These are phyloP conservation scores for Dovyalis caffra DNA, from an alignment of 345 rosid species.

Conservation along the genomic window DNA sequence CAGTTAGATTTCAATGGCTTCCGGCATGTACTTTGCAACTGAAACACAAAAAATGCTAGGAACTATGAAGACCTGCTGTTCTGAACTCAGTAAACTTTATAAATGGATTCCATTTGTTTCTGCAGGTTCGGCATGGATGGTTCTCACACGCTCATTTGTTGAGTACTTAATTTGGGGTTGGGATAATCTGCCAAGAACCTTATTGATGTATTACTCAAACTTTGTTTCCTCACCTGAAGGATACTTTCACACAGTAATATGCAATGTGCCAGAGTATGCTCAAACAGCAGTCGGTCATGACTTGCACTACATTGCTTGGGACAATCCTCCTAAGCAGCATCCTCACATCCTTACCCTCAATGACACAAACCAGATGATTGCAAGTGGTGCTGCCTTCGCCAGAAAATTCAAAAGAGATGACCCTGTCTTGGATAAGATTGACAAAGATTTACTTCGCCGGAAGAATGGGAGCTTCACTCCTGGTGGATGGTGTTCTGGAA, in stretches of 20 bases:
- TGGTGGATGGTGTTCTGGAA: slow-evolving; percentile 91
- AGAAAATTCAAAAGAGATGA: slow-evolving; percentile 67
- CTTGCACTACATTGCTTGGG: slow-evolving; percentile 94
- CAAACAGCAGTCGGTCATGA: slow-evolving; percentile 81
- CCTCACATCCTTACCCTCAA: slow-evolving; percentile 82
- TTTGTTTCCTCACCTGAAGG: slow-evolving; percentile 98
- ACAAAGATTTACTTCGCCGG: slow-evolving; percentile 64
- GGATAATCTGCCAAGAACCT: slow-evolving; percentile 93
- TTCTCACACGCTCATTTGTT: slow-evolving; percentile 75
- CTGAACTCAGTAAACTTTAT: neutral
- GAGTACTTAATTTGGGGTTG: slow-evolving; percentile 97
- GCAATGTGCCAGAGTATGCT: slow-evolving; percentile 80
- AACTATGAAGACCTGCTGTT: neutral
- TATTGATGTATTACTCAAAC: slow-evolving; percentile 92
- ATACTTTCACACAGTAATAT: slow-evolving; percentile 91
- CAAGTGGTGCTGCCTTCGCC: slow-evolving; percentile 87
- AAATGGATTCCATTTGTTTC: neutral
- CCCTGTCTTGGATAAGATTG: slow-evolving; percentile 67
- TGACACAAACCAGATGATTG: slow-evolving; percentile 56
- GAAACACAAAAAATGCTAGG: neutral
- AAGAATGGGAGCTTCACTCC: slow-evolving; percentile 67
- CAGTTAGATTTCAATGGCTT: neutral
- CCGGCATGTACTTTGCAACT: neutral
- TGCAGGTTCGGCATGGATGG: slow-evolving; percentile 99
- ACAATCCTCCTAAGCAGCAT: slow-evolving; percentile 87